Conservation (phyloP, 2,329 filamentous ascomycete species). For the Didymella segeticola region DNA sequence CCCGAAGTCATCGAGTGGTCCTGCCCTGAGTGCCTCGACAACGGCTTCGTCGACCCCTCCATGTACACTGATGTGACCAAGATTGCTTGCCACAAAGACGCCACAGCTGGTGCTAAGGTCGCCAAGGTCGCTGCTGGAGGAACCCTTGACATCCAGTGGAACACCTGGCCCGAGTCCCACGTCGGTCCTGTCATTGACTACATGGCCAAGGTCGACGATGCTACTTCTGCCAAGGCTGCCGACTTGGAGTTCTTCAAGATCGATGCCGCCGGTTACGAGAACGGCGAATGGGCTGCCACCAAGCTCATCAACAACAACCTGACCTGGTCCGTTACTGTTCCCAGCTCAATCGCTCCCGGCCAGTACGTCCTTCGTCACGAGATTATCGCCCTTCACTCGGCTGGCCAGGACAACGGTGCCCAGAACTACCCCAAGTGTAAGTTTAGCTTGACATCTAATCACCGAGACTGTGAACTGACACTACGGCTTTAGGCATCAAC, state of each 20-base stretch:
- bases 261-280: slow-evolving; percentile 60
- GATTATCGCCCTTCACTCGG: slow-evolving; percentile 66
- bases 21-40: slow-evolving; percentile 56
- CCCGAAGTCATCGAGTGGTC: slow-evolving; percentile 61
- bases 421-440: slow-evolving; percentile 56
- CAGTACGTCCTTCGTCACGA: slow-evolving; percentile 67
- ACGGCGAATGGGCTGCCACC: slow-evolving; percentile 63
- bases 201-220: slow-evolving; percentile 64
- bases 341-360: slow-evolving; percentile 59
- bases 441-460: slow-evolving; percentile 14
- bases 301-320: slow-evolving; percentile 57
- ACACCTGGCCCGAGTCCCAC: slow-evolving; percentile 69
- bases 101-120: slow-evolving; percentile 58
- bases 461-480: neutral
- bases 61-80: slow-evolving; percentile 56
- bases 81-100: slow-evolving; percentile 67
- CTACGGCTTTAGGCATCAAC: slow-evolving; percentile 47
- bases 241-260: slow-evolving; percentile 70
- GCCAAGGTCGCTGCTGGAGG: slow-evolving; percentile 65
- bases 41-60: slow-evolving; percentile 59
- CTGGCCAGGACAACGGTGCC: slow-evolving; percentile 52
- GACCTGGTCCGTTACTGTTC: slow-evolving; percentile 60
- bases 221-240: slow-evolving; percentile 60
- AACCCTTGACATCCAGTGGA: slow-evolving; percentile 67
- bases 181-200: slow-evolving; percentile 70